A percentile compares a stretch with the other conserved stretches of the same genome.
Evolutionary conservation across 1,284 basidiomycete genomes (phyloP).

Genomic region (Heterobasidion irregulare): DNA sequence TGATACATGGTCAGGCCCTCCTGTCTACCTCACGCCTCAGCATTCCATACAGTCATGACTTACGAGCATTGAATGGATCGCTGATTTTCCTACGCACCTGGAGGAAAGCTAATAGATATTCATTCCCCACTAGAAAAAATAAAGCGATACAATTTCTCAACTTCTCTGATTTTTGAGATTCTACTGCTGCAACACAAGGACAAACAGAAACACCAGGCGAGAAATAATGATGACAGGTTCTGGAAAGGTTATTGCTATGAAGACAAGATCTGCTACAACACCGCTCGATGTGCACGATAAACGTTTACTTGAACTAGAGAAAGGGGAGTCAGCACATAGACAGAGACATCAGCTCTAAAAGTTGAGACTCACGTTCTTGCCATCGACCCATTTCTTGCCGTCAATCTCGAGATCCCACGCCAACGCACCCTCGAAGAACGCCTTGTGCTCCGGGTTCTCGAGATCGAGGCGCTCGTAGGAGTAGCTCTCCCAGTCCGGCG

Average conservation of each 20-base stretch:
- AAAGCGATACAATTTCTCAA: not conserved
- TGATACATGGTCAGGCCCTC: not conserved
- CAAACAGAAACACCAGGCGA: not conserved
- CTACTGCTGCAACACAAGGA: not conserved
- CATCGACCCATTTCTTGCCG: slow-evolving; percentile 83
- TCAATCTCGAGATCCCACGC: slow-evolving; percentile 86
- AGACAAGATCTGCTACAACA: slow-evolving; percentile 1
- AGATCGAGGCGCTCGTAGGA: slow-evolving; percentile 68
- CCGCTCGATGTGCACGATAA: not conserved
- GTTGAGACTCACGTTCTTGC: slow-evolving; percentile 58
- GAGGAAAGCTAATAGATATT: too few species aligned
- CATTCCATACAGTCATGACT: too few species aligned
- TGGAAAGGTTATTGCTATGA: not conserved
- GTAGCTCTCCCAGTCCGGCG: slow-evolving; percentile 94
- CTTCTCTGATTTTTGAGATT: not conserved
- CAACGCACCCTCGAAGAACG: slow-evolving; percentile 83
- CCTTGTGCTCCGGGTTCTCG: slow-evolving; percentile 64
- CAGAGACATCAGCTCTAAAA: not conserved
- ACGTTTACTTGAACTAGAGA: slow-evolving; percentile 10
- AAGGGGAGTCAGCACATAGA: not conserved
- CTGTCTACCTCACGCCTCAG: not conserved
- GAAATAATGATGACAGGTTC: not conserved
- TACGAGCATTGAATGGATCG: too few species aligned
- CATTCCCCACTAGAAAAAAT: too few species aligned
- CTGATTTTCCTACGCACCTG: too few species aligned